Conservation (phyloP, 2,329 filamentous ascomycete genomes). For the Cladosporium sp. region DNA sequence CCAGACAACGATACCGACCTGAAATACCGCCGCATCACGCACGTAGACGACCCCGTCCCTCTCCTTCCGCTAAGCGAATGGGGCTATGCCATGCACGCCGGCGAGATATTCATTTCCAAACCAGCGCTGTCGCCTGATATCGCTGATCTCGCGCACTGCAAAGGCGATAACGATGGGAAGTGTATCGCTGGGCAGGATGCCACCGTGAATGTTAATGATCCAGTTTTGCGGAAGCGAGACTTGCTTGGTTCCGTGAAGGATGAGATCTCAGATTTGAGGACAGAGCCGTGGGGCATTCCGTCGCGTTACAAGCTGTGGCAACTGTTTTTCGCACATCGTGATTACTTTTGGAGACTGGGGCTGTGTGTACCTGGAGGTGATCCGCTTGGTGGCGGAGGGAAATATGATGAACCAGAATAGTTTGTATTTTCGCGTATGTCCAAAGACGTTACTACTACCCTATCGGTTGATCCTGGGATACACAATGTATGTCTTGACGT, state of each 20-base stretch:
- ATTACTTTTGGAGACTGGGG: constrained; percentile 95
- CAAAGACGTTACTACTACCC: too few species aligned
- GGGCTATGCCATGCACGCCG: constrained; percentile 82
- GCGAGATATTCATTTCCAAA: constrained; percentile 85
- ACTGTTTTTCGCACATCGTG: constrained; percentile 87
- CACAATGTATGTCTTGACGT: too few species aligned
- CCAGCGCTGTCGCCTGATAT: constrained; percentile 66
- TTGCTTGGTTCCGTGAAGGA: constrained; percentile 31
- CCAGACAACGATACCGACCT: constrained; percentile 28
- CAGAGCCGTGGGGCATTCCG: constrained; percentile 43
- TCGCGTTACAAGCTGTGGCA: constrained; percentile 79
- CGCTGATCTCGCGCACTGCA: constrained; percentile 70
- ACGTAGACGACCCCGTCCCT: constrained; percentile 83
- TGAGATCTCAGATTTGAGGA: constrained; percentile 38
- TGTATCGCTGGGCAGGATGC: constrained; percentile 68
- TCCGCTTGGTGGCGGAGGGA: constrained; percentile 33
- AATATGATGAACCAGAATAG: constrained; percentile 22
- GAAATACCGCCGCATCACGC: constrained; percentile 77
- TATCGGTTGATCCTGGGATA: too few species aligned
- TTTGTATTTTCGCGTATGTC: background rate
- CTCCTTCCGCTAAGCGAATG: constrained; percentile 83
- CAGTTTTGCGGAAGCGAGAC: constrained; percentile 16
- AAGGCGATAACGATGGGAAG: constrained; percentile 67
- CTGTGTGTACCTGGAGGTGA: constrained; percentile 70
- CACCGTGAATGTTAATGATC: constrained; percentile 27